Percentiles rank a stretch among this genome's conserved stretches.
Evolutionary conservation across 192 early-diverging fungal genomes (phyloP).

Genomic region (Gaertneriomyces sp.): DNA sequence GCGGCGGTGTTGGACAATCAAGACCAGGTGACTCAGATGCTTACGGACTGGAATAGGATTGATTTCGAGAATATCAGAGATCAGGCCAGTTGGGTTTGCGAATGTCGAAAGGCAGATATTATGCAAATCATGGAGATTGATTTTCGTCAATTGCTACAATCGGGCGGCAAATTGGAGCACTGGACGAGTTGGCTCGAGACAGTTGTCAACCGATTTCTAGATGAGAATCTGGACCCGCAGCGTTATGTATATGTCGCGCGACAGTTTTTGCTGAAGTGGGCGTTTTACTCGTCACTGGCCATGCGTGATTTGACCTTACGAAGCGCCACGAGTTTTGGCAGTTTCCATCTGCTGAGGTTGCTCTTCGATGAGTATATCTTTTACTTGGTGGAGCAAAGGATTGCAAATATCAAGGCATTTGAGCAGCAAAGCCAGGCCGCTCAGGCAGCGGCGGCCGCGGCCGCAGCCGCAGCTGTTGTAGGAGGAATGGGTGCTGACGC

Average conservation of each 20-base stretch:
- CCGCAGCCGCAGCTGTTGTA: too few relatives aligned
- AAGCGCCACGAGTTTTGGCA: constrained; percentile 36
- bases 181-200: constrained; percentile 44
- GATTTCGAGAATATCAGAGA: constrained; percentile 45
- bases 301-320: constrained; percentile 41
- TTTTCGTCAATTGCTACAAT: constrained; percentile 32
- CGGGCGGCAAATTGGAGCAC: constrained; percentile 25
- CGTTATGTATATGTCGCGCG: constrained; percentile 40
- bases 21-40: constrained; percentile 31
- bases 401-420: constrained; percentile 42
- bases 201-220: constrained; percentile 37
- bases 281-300: constrained; percentile 38
- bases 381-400: constrained; percentile 47
- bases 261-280: constrained; percentile 51
- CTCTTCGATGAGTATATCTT: constrained; percentile 52
- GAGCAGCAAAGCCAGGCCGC: constrained; percentile 19
- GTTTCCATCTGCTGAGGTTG: constrained; percentile 37
- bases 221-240: constrained; percentile 29
- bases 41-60: constrained; percentile 40
- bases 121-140: constrained; percentile 37
- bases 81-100: constrained; percentile 49
- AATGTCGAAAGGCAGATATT: constrained; percentile 41
- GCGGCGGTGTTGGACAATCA: constrained; percentile 33
- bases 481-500: too few relatives aligned
- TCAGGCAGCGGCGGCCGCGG: background rate